Evolutionary conservation across 495 filamentous ascomycete genomes (phyloP).

Genomic region (Penicillium chermesinum): DNA sequence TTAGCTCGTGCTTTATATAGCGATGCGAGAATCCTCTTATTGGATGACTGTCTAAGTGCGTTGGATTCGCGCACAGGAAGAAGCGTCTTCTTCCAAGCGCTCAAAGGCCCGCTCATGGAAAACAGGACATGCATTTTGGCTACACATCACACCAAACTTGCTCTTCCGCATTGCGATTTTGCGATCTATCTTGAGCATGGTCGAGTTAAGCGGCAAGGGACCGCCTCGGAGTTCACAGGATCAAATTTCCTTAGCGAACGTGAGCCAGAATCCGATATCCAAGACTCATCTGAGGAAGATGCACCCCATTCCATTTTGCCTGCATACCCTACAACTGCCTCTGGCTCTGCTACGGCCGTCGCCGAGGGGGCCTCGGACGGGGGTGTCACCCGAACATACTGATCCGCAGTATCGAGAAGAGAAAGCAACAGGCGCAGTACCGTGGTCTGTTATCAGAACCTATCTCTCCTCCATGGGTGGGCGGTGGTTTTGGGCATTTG

Average conservation of each 20-base stretch:
- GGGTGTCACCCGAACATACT: no score
- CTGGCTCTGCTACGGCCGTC: no score
- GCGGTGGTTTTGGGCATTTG: neutral
- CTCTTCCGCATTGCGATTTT: neutral
- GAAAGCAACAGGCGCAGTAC: neutral
- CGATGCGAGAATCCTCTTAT: slow-evolving; percentile 41
- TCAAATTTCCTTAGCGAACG: no score
- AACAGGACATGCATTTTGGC: slow-evolving; percentile 14
- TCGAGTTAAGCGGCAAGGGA: neutral
- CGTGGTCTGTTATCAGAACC: neutral
- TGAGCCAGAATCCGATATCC: no score
- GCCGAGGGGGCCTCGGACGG: no score
- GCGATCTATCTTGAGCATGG: neutral
- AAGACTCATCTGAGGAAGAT: no score
- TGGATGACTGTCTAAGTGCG: slow-evolving; percentile 49
- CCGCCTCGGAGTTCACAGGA: no score
- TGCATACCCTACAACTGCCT: no score
- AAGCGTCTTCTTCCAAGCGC: slow-evolving; percentile 56
- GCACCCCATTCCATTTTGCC: no score
- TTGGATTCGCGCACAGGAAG: slow-evolving; percentile 49
- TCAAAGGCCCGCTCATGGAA: slow-evolving; percentile 7
- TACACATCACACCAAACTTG: slow-evolving; percentile 26
- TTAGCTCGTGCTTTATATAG: slow-evolving; percentile 51
- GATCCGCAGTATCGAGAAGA: neutral
- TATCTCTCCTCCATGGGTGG: neutral